Evolutionary conservation across 2,329 filamentous ascomycete species (phyloP).

Genomic region (Fusarium circinatum): DNA sequence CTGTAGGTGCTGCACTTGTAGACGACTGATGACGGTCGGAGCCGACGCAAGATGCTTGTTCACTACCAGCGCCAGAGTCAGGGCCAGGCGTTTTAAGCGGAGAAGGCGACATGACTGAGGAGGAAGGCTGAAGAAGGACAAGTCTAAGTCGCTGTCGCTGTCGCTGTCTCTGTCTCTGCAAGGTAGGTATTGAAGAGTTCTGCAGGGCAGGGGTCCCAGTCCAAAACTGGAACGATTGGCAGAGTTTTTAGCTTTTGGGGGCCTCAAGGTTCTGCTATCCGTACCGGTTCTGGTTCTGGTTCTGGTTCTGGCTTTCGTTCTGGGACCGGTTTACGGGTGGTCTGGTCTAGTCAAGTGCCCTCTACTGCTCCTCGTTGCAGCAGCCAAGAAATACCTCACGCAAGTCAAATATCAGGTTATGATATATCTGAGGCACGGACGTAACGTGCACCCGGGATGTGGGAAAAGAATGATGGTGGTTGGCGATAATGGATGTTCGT

Average conservation of each 20-base stretch:
- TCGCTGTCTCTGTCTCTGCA: not conserved
- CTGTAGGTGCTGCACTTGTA: not conserved
- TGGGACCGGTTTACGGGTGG: slow-evolving; percentile 3
- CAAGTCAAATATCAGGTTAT: not conserved
- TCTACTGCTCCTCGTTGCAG: not conserved
- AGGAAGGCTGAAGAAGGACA: not conserved
- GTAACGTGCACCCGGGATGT: not conserved
- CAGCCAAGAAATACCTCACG: slow-evolving; percentile 1
- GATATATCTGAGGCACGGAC: not conserved
- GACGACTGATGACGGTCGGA: slow-evolving; percentile 27
- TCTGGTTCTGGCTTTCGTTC: slow-evolving; percentile 9
- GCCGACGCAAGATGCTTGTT: slow-evolving; percentile 26
- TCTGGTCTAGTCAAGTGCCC: not conserved
- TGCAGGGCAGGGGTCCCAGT: slow-evolving; percentile 25
- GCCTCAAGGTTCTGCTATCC: slow-evolving; percentile 16
- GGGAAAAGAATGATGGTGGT: slow-evolving; percentile 2
- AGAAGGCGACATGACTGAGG: slow-evolving; percentile 24
- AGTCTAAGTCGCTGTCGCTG: not conserved
- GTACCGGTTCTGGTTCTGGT: not conserved
- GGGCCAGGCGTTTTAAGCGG: slow-evolving; percentile 1
- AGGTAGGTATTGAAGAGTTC: not conserved
- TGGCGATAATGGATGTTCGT: not conserved
- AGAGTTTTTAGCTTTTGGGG: slow-evolving; percentile 13
- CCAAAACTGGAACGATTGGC: slow-evolving; percentile 21
- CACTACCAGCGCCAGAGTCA: not conserved